Conservation (phyloP, 257 asterid species). For the Avicennia marina region DNA sequence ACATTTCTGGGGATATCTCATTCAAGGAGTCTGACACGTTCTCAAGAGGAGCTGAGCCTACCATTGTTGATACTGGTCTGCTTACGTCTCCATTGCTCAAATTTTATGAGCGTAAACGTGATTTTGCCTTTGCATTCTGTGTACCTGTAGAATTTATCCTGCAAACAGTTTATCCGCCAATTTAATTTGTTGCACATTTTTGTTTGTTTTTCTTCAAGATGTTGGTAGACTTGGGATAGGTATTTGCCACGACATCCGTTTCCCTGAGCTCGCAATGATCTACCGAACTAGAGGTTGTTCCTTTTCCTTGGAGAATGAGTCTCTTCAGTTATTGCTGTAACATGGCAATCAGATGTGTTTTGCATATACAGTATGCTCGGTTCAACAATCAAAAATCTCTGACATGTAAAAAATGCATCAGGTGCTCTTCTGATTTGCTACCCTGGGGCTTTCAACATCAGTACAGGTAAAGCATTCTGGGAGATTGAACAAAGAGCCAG, state of each 20-base stretch:
- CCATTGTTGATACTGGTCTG: slow-evolving; percentile 33
- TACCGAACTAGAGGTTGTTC: slow-evolving; percentile 28
- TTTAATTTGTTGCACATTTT: too few species aligned
- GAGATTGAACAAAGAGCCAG: slow-evolving; percentile 43
- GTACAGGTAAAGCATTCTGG: slow-evolving; percentile 36
- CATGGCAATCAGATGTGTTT: not conserved
- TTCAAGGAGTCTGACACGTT: slow-evolving; percentile 33
- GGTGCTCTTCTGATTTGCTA: slow-evolving; percentile 43
- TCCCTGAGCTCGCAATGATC: slow-evolving; percentile 44
- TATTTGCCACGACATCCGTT: slow-evolving; percentile 43
- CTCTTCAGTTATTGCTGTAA: not conserved
- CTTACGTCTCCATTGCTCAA: not conserved
- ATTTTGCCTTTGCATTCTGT: too few species aligned
- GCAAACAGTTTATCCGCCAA: too few species aligned
- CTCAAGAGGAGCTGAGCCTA: slow-evolving; percentile 27
- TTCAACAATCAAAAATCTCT: not conserved
- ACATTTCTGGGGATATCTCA: slow-evolving; percentile 23
- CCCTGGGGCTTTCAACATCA: slow-evolving; percentile 39
- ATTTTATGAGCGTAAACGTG: too few species aligned
- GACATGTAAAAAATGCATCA: slow-evolving; percentile 1
- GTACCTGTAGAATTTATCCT: too few species aligned
- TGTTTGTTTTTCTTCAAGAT: too few species aligned
- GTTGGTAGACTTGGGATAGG: slow-evolving; percentile 40
- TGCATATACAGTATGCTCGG: too few species aligned
- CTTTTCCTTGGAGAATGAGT: not conserved